phyloP scores from a whole-genome alignment of 2,329 filamentous ascomycete genomes.

The Colletotrichum musae region DNA sequence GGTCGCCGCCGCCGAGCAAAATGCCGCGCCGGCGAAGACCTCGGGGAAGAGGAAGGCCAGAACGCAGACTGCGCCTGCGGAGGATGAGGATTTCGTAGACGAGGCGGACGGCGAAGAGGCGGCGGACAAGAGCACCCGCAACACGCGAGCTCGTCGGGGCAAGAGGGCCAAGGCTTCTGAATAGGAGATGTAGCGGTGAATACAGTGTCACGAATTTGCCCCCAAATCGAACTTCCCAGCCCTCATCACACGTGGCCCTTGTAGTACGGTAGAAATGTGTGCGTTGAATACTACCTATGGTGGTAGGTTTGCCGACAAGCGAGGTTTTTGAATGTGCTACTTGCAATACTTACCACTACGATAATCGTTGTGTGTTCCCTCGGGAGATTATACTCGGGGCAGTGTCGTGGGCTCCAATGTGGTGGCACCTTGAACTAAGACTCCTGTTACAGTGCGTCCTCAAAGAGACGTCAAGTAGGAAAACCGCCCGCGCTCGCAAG shows the following conservation, averaged over 20 bases:
- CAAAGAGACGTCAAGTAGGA: too few species aligned
- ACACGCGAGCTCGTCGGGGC: conserved; percentile 9
- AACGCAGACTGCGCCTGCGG: conserved; percentile 8
- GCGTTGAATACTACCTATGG: too few species aligned
- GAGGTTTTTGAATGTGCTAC: too few species aligned
- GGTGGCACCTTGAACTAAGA: background rate
- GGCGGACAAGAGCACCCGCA: conserved; percentile 8
- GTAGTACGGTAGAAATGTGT: too few species aligned
- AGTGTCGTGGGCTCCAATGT: background rate
- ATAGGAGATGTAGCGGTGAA: conserved; percentile 2
- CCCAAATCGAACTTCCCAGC: too few species aligned
- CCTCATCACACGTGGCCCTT: too few species aligned
- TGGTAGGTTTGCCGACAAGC: too few species aligned
- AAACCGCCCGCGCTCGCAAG: too few species aligned
- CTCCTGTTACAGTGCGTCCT: background rate
- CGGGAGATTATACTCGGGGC: too few species aligned
- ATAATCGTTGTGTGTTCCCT: background rate
- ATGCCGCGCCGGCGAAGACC: conserved; percentile 7
- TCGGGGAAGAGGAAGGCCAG: conserved; percentile 38
- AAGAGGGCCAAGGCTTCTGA: conserved; percentile 38
- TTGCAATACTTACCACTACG: too few species aligned
- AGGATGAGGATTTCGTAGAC: conserved; percentile 21
- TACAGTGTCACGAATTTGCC: background rate
- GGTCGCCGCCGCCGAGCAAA: background rate
- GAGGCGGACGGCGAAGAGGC: conserved; percentile 17